Conservation (phyloP, 2,329 filamentous ascomycete species). For the Fusarium ambrosium region DNA sequence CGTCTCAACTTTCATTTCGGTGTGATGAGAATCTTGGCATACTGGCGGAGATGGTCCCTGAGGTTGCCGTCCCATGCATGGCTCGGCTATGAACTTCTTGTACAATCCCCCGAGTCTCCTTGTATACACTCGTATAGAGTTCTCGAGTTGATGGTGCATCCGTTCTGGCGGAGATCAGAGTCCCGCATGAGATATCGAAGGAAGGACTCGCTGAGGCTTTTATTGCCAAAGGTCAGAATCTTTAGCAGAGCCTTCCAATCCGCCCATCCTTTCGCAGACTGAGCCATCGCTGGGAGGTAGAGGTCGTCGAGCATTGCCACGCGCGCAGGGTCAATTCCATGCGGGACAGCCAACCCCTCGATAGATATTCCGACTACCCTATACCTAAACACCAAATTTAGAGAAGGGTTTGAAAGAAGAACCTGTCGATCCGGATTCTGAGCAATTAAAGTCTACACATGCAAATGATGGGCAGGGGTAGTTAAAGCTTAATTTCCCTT, state of each 20-base stretch:
- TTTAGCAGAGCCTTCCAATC: too few relatives aligned
- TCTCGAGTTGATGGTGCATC: neutral
- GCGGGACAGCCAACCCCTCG: slow-evolving; percentile 23
- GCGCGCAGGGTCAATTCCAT: too few relatives aligned
- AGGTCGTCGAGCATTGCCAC: too few relatives aligned
- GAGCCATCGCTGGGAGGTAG: too few relatives aligned
- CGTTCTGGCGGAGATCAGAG: neutral
- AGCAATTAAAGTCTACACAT: neutral
- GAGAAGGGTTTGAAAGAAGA: neutral
- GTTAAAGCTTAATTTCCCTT: neutral
- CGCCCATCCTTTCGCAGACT: too few relatives aligned
- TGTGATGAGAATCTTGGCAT: neutral
- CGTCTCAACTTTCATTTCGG: neutral
- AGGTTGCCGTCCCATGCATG: neutral
- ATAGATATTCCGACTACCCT: slow-evolving; percentile 26
- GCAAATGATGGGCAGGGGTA: too few relatives aligned
- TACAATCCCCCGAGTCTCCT: neutral
- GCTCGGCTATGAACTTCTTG: neutral
- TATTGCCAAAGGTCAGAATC: too few relatives aligned
- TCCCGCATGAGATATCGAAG: neutral
- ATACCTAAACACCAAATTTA: neutral
- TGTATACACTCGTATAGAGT: neutral
- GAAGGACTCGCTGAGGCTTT: neutral
- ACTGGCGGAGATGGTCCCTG: neutral
- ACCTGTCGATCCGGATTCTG: neutral